Conservation (phyloP, 2,329 filamentous ascomycete species). For the Monosporascus sp. region DNA sequence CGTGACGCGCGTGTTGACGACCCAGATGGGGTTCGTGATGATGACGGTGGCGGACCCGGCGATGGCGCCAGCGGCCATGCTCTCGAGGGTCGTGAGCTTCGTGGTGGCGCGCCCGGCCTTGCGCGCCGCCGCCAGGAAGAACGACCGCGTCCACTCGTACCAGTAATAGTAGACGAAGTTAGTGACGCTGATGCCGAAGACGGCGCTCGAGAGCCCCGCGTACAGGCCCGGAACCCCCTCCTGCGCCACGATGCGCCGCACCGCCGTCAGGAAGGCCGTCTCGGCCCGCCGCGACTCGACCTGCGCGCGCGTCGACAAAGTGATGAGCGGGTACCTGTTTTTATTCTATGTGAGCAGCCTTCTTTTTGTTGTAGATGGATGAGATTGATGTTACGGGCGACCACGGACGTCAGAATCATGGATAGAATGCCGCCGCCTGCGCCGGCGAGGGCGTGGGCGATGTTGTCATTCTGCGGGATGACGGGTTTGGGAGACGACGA, state of each 20-base stretch:
- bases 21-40: slow-evolving; percentile 98
- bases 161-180: slow-evolving; percentile 99
- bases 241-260: slow-evolving; percentile 80
- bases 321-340: slow-evolving; percentile 85
- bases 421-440: slow-evolving; percentile 91
- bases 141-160: slow-evolving; percentile 94
- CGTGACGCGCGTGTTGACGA: slow-evolving; percentile 97
- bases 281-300: slow-evolving; percentile 94
- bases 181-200: slow-evolving; percentile 96
- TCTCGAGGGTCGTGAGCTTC: slow-evolving; percentile 86
- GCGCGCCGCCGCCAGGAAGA: slow-evolving; percentile 74
- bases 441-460: slow-evolving; percentile 89
- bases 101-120: slow-evolving; percentile 67
- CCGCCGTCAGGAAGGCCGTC: slow-evolving; percentile 75
- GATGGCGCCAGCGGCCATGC: slow-evolving; percentile 90
- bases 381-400: too few species aligned
- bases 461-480: slow-evolving; percentile 87
- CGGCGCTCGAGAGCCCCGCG: slow-evolving; percentile 83
- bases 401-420: slow-evolving; percentile 80
- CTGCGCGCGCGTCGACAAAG: slow-evolving; percentile 92
- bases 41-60: slow-evolving; percentile 92
- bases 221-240: slow-evolving; percentile 89
- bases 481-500: slow-evolving; percentile 50
- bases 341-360: background rate
- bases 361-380: too few species aligned